Evolutionary conservation across 176 grass and related monocot genomes (phyloP), one percentile per base, ranked within the genome.

Genomic region (Bolboschoenus planiculmis): DNA sequence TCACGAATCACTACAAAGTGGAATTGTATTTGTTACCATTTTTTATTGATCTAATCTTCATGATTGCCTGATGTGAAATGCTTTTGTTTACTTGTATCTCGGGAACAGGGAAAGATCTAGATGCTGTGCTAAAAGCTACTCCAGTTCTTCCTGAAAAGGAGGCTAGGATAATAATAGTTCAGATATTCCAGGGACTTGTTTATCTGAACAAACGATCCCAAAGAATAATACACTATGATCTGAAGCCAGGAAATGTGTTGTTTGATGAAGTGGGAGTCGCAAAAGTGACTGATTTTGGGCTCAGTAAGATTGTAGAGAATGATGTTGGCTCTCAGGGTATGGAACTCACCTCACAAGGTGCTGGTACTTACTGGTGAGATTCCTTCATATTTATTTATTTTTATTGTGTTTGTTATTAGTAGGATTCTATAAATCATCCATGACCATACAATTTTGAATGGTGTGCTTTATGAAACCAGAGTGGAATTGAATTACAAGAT

Each of bases 251-350:
- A 83, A 99, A 99, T 81, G 96, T 99, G 84, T 88, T 99, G 56
- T 99, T 99, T 13, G 96, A 99, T 81, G 96, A 95, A 56, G 84
- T 99, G 84, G 93, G 96, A 78, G 90, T 93, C 56, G 83, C 93
- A 83, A 99, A 99, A 90, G 93, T 99, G 55, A 99, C 96, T 47
- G 96, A 99, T 87, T 99, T 99, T 90, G 96, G 96, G 53, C 93
- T 99, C 60, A 99, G 96, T 90, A 99, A 99, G 86, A 99, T 99
- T 83, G 96, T 99, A 76, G 96, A 99, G 78, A 82, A 99, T 88
- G 96, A 99, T 89, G 97, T 96, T 85, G 97, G 97, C 18, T 99
- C 97, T 90, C 93, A 96, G 83, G 96, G 96, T 84, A 96, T 99
- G 97, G 97, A 96, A 86, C 89, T 99, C 9, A 99, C 97, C 79